phyloP scores from a whole-genome alignment of 805 yeast species.

The Ogataea glucozyma region DNA sequence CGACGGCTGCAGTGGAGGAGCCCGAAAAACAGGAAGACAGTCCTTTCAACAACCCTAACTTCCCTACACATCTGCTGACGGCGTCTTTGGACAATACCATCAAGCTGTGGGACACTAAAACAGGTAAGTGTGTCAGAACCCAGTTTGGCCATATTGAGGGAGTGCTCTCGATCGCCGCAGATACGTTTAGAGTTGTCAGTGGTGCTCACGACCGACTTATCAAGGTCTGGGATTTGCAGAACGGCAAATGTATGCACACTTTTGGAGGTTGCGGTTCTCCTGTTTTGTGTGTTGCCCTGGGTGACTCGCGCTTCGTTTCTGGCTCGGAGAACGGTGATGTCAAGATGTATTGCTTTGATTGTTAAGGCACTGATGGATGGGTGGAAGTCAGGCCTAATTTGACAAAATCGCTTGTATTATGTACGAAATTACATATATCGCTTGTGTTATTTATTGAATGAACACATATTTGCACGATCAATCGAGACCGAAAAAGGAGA shows the following conservation, averaged over 20 bases:
- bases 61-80: constrained; percentile 82
- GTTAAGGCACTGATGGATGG: constrained; percentile 18
- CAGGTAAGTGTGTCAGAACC: constrained; percentile 88
- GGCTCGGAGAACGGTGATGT: constrained; percentile 89
- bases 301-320: constrained; percentile 86
- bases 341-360: constrained; percentile 78
- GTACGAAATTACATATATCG: too few relatives aligned
- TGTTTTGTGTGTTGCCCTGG: constrained; percentile 74
- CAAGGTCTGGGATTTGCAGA: constrained; percentile 94
- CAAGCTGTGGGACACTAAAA: constrained; percentile 84
- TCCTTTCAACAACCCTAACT: constrained; percentile 34
- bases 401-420: too few relatives aligned
- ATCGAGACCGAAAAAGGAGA: too few relatives aligned
- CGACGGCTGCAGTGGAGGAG: constrained; percentile 26
- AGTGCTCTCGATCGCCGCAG: constrained; percentile 96
- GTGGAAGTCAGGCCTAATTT: too few relatives aligned
- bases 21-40: constrained; percentile 28
- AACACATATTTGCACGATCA: too few relatives aligned
- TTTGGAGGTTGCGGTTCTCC: constrained; percentile 69
- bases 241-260: constrained; percentile 92
- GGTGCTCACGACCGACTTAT: constrained; percentile 92
- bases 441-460: too few relatives aligned
- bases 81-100: constrained; percentile 92
- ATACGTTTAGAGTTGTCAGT: constrained; percentile 88
- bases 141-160: constrained; percentile 99